Evolutionary conservation across 2,329 filamentous ascomycete genomes (phyloP).

Genomic region (Aspergillus sp.): DNA sequence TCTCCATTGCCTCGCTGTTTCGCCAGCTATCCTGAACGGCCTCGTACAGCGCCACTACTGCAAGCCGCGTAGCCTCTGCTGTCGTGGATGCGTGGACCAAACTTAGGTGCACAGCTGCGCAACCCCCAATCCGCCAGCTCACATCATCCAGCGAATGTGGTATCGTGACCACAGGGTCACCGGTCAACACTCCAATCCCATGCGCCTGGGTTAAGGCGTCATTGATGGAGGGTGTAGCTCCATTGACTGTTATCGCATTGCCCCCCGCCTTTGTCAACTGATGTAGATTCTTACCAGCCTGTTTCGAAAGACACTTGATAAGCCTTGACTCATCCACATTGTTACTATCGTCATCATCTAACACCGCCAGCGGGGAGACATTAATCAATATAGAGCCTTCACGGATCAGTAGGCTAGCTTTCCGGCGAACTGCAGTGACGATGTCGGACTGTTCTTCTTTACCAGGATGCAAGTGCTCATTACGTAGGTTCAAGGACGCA

Average conservation of each 20-base stretch:
- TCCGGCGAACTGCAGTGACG: conserved; percentile 79
- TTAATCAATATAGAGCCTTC: conserved; percentile 81
- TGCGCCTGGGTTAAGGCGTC: conserved; percentile 80
- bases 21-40: conserved; percentile 90
- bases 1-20: conserved; percentile 97
- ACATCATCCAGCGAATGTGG: conserved; percentile 88
- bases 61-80: conserved; percentile 68
- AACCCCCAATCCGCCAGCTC: conserved; percentile 89
- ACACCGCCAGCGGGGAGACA: conserved; percentile 74
- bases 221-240: conserved; percentile 80
- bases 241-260: conserved; percentile 81
- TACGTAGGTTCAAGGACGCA: conserved; percentile 82
- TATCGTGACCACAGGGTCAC: conserved; percentile 75
- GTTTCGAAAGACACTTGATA: conserved; percentile 71
- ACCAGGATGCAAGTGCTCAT: conserved; percentile 84
- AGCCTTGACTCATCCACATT: conserved; percentile 70
- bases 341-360: conserved; percentile 77
- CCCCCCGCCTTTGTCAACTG: conserved; percentile 70
- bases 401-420: conserved; percentile 76
- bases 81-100: conserved; percentile 75
- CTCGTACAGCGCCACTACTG: conserved; percentile 80
- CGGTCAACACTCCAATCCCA: conserved; percentile 78
- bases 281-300: conserved; percentile 66
- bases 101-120: conserved; percentile 79
- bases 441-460: conserved; percentile 93